Evolutionary conservation across 2,329 filamentous ascomycete genomes (phyloP), one percentile per base, ranked within the genome.

Genomic region (Coniochaeta pulveracea): DNA sequence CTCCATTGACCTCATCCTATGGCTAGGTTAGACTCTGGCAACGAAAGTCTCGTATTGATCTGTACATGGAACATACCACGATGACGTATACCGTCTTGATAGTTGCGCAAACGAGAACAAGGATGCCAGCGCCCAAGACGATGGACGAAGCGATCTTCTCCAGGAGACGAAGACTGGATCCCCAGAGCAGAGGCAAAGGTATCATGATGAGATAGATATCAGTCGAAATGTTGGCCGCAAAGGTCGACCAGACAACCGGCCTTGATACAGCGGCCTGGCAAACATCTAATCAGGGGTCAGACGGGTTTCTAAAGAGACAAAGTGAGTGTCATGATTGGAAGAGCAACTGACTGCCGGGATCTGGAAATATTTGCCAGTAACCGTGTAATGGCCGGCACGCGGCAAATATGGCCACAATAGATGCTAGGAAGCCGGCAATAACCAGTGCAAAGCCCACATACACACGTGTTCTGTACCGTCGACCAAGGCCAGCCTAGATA

Each of bases 121-220:
- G 54, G 19, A 57, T 41, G 6, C 55, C 55, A 0, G 50, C 52
- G 14, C 53, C 46, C 7, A 58, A 50, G 1, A 57, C 40, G 21
- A 57, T 26, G 12, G 43, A 51, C 28, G 54, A 49, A 9, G 45
- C 52, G 9, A 53, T 42, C 33, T 57, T 58, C 44, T 56, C 55
- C 8, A 47, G 21, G 1, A 50, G 45, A 35, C 44, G 50, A 15
- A 55, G 43, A 10, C 39, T 47, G 9, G 48, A 50, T 17, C 42
- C 40, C 51, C 52, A 55, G 23, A 49, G 50, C 46, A 70, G 61
- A 3, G 66, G 65, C 3, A 66, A 49, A 1, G 66, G 66, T 33
- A 72, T 71, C 11, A 59, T 56, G 41, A 72, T 63, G n/a, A 72
- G 55, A 40, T 72, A 72, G 2, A 69, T 26, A 41, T 72, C 68